Conservation (phyloP, 768 basidiomycete genomes). For the Xanthoconium purpureum region DNA sequence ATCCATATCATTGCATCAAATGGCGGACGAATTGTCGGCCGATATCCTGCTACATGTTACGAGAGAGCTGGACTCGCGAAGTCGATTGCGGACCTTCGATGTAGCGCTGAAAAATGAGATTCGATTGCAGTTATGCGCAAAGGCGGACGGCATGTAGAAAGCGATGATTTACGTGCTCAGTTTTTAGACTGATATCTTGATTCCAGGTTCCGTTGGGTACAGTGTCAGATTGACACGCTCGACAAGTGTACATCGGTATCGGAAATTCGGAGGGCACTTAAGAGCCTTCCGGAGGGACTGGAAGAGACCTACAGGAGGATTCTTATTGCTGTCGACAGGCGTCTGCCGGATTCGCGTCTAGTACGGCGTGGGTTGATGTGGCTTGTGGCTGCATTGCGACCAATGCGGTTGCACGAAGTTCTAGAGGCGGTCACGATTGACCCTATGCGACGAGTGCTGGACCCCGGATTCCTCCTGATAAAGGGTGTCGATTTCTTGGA, state of each 20-base stretch:
- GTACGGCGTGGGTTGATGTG: slow-evolving; percentile 10
- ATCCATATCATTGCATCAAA: slow-evolving; percentile 9
- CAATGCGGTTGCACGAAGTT: slow-evolving; percentile 9
- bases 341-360: background rate
- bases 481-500: background rate
- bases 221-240: slow-evolving; percentile 15
- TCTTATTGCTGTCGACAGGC: slow-evolving; percentile 6
- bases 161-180: background rate
- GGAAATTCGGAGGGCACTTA: slow-evolving; percentile 1
- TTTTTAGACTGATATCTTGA: background rate
- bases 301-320: slow-evolving; percentile 26
- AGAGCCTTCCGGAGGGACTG: slow-evolving; percentile 15
- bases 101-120: slow-evolving; percentile 9
- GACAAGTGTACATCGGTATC: background rate
- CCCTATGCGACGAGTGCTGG: background rate
- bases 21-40: background rate
- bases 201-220: slow-evolving; percentile 17
- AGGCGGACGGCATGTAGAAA: slow-evolving; percentile 24
- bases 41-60: slow-evolving; percentile 13
- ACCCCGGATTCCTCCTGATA: background rate
- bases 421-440: slow-evolving; percentile 9
- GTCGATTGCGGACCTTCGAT: slow-evolving; percentile 2
- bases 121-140: background rate
- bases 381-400: slow-evolving; percentile 9
- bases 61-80: slow-evolving; percentile 7